A percentile compares a stretch with the other conserved stretches of the same genome.
These are phyloP conservation scores for Harringtonia lauricola DNA, from an alignment of 2,329 filamentous ascomycete genomes.

Conservation along the genomic window DNA sequence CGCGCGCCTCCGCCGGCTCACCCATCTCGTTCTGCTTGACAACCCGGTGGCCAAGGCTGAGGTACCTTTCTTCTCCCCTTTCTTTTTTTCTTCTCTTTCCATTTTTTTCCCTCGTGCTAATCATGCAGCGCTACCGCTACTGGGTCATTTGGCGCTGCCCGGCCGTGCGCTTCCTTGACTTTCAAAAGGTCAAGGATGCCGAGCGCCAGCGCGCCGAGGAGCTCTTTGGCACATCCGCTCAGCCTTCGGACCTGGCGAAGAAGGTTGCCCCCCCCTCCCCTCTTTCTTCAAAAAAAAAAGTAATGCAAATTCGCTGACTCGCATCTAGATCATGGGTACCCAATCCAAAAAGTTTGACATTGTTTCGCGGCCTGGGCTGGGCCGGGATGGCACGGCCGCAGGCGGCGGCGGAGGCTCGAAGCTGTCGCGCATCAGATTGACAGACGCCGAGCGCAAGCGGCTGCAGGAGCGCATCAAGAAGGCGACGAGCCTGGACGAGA, in stretches of 20 bases:
- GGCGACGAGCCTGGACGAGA: slow-evolving; percentile 82
- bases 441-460: slow-evolving; percentile 75
- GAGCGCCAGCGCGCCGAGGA: slow-evolving; percentile 68
- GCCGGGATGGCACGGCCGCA: slow-evolving; percentile 16
- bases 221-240: slow-evolving; percentile 69
- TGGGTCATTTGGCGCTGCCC: slow-evolving; percentile 87
- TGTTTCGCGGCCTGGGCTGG: slow-evolving; percentile 29
- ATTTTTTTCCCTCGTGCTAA: too few species aligned
- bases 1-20: slow-evolving; percentile 55
- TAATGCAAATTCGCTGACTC: too few species aligned
- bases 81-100: neutral
- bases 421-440: slow-evolving; percentile 71
- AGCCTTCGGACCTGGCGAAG: slow-evolving; percentile 70
- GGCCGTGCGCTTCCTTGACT: slow-evolving; percentile 81
- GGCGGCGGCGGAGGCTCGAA: slow-evolving; percentile 36
- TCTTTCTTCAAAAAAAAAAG: too few species aligned
- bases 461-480: slow-evolving; percentile 81
- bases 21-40: slow-evolving; percentile 70
- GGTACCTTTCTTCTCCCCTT: slow-evolving; percentile 41
- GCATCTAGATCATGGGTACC: slow-evolving; percentile 60
- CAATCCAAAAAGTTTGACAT: slow-evolving; percentile 69
- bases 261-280: slow-evolving; percentile 34
- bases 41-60: slow-evolving; percentile 91
- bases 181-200: slow-evolving; percentile 76
- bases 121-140: slow-evolving; percentile 69